Evolutionary conservation across 148 eudicot genomes (phyloP).

Genomic region (Rhododendron simsii): DNA sequence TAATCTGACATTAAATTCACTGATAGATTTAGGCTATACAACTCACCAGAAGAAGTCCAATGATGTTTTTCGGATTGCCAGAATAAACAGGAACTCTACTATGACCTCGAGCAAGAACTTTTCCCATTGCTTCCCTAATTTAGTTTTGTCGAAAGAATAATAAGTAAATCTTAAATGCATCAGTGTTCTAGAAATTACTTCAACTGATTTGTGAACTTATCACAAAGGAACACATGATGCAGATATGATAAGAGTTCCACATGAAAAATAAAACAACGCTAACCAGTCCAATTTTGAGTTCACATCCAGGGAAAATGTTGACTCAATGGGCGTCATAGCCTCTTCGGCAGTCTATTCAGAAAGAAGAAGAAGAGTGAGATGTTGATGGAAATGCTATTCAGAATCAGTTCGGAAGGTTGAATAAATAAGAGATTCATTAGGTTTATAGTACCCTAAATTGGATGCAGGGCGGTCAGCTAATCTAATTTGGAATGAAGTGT

Average conservation of each 20-base stretch:
- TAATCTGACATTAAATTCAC: not conserved
- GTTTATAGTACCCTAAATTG: not conserved
- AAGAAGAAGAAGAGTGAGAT: conserved; percentile 11
- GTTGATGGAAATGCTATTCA: not conserved
- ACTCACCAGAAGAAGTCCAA: conserved; percentile 91
- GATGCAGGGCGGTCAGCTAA: not conserved
- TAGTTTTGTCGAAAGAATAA: not conserved
- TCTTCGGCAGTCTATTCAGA: conserved; percentile 84
- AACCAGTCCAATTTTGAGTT: conserved; percentile 94
- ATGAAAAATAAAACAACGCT: conserved; percentile 11
- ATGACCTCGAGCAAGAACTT: conserved; percentile 92
- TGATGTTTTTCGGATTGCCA: conserved; percentile 86
- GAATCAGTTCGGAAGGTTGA: not conserved
- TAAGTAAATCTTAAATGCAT: not conserved
- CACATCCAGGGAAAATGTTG: conserved; percentile 91
- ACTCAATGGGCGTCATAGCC: conserved; percentile 99
- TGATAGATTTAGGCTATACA: conserved; percentile 7
- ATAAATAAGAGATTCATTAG: not conserved
- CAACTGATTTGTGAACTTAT: not conserved
- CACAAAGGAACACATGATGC: not conserved
- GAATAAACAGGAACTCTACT: conserved; percentile 98
- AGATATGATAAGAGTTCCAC: not conserved
- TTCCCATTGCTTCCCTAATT: conserved; percentile 97
- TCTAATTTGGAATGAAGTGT: not conserved
- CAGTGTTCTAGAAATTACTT: not conserved